A percentile compares a stretch with the other conserved stretches of the same genome.
phyloP scores from a whole-genome alignment of 1,139 yeast genomes.

The Pichia sp. region DNA sequence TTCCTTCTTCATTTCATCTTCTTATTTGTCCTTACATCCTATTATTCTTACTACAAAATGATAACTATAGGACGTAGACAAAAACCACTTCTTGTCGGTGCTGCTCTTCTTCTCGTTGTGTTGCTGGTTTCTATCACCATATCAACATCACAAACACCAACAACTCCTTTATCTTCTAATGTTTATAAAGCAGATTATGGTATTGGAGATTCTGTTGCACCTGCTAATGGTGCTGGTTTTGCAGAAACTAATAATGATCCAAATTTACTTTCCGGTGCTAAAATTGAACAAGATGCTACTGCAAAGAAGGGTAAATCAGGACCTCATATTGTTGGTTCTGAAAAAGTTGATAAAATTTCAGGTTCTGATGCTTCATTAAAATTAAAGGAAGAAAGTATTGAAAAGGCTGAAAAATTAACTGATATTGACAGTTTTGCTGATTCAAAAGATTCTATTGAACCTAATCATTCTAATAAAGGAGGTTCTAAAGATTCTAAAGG shows the following conservation, averaged over 20 bases:
- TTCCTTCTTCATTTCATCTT: neutral
- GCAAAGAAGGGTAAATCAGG: conserved; percentile 8
- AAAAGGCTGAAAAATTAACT: conserved; percentile 5
- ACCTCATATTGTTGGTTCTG: conserved; percentile 1
- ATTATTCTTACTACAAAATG: neutral
- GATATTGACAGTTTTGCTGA: conserved; percentile 4
- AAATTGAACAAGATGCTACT: conserved; percentile 15
- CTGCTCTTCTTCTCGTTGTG: conserved; percentile 8
- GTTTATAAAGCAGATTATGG: conserved; percentile 15
- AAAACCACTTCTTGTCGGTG: conserved; percentile 11
- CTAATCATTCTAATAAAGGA: conserved; percentile 16
- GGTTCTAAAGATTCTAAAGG: conserved; percentile 8
- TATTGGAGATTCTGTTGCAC: conserved; percentile 10
- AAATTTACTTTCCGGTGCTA: conserved; percentile 16
- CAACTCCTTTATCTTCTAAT: neutral
- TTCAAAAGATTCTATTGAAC: conserved; percentile 3
- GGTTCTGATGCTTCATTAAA: conserved; percentile 19
- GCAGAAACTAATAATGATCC: neutral
- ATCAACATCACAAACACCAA: neutral
- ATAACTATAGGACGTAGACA: conserved; percentile 13
- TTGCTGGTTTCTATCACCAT: conserved; percentile 5
- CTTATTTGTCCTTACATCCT: neutral
- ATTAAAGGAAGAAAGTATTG: conserved; percentile 12
- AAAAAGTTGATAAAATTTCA: conserved; percentile 11
- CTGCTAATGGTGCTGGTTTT: conserved; percentile 9